Conservation (phyloP, 2,329 filamentous ascomycete genomes). For the Cadophora sp. region DNA sequence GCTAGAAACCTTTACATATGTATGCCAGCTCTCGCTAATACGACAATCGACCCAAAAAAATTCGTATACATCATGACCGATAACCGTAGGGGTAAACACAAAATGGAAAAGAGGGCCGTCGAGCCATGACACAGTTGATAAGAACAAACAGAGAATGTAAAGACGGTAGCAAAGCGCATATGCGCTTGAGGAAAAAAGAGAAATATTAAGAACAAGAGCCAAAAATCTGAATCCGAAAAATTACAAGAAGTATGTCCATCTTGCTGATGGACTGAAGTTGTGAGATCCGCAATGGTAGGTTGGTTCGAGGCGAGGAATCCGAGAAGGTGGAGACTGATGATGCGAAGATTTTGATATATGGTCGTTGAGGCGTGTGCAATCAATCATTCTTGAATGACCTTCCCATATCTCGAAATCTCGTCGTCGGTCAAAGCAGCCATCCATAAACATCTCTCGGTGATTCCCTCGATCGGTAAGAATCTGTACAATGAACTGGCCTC, state of each 20-base stretch:
- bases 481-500: conserved; percentile 78
- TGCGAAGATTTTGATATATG: conserved; percentile 18
- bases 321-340: background rate
- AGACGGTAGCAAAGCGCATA: conserved; percentile 25
- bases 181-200: conserved; percentile 17
- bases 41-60: conserved; percentile 18
- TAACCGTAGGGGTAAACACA: background rate
- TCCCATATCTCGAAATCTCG: conserved; percentile 65
- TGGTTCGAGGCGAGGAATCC: background rate
- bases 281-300: conserved; percentile 13
- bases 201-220: conserved; percentile 25
- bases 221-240: conserved; percentile 21
- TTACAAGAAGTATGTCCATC: conserved; percentile 25
- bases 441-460: conserved; percentile 85
- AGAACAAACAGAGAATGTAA: conserved; percentile 26
- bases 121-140: conserved; percentile 17
- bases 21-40: conserved; percentile 16
- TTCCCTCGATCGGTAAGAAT: conserved; percentile 77
- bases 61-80: conserved; percentile 27
- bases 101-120: conserved; percentile 18
- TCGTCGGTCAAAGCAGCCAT: conserved; percentile 77
- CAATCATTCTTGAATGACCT: conserved; percentile 41
- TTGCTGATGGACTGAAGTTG: conserved; percentile 16
- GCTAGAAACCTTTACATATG: conserved; percentile 3
- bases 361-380: background rate